Conservation (phyloP, 495 filamentous ascomycete species). For the Margaritispora aquatica region DNA sequence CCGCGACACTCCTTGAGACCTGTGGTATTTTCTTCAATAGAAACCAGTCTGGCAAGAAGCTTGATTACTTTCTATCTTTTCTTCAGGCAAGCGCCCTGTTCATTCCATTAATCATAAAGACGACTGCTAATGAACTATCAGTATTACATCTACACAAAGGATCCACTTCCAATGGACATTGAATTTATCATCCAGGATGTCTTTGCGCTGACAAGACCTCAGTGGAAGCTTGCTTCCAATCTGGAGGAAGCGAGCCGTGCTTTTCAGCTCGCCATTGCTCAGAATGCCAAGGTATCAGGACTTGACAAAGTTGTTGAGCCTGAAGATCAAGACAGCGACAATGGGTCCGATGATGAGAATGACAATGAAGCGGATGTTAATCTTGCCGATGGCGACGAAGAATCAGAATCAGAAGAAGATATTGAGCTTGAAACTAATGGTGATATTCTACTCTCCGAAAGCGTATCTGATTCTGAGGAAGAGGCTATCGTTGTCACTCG, state of each 20-base stretch:
- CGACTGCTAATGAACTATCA: constrained; percentile 26
- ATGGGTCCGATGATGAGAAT: constrained; percentile 60
- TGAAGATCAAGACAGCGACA: constrained; percentile 62
- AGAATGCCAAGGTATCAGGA: constrained; percentile 77
- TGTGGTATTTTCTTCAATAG: constrained; percentile 96
- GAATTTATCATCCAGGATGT: constrained; percentile 97
- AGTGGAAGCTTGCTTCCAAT: constrained; percentile 81
- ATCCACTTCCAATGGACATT: constrained; percentile 89
- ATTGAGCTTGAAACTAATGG: constrained; percentile 28
- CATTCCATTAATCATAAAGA: background rate
- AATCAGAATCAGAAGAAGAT: constrained; percentile 43
- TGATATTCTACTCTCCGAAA: constrained; percentile 41
- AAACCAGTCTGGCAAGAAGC: constrained; percentile 88
- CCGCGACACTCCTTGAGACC: constrained; percentile 85
- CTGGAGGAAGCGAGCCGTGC: constrained; percentile 76
- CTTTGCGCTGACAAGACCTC: constrained; percentile 72
- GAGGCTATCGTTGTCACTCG: constrained; percentile 88
- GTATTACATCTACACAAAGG: constrained; percentile 96
- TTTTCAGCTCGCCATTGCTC: constrained; percentile 80
- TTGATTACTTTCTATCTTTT: constrained; percentile 97
- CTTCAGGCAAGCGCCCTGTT: constrained; percentile 54
- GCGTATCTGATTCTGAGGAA: constrained; percentile 60
- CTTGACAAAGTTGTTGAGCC: constrained; percentile 57
- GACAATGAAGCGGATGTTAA: constrained; percentile 43
- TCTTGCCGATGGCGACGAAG: constrained; percentile 30